Evolutionary conservation across 2,329 filamentous ascomycete species (phyloP), one percentile per base, ranked within the genome.

Genomic region (Epichloe coenophiala): DNA sequence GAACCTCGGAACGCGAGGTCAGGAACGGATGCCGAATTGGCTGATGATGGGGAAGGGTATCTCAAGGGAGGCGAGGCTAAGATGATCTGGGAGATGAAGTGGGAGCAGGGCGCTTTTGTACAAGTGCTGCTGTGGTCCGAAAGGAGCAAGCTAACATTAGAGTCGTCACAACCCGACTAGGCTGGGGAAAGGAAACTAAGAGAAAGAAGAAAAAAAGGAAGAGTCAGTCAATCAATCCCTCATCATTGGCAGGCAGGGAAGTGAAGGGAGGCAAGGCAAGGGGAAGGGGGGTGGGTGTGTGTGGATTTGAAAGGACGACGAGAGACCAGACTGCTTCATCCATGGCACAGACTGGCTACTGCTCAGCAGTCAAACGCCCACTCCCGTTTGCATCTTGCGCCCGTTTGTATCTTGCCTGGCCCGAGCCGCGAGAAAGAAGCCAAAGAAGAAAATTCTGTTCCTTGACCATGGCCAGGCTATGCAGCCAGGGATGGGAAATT

Each of bases 101-200:
- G 53, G 51, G 52, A 55, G 54, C 51, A 50, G 49, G 46, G 50
- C 52, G 55, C 55, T 57, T 57, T 55, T 57, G 55, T 57, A 57
- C 47, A 47, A 43, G 35, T 45, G 44, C 35, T 46, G 41, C 41
- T 31, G 27, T 44, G 39, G 40, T 36, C 43, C 44, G 21, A 50
- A 43, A 35, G 43, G 21, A 45, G 17, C 46, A 48, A 37, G 38
- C 42, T 46, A 41, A 39, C 17, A 21, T 23, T n/a, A 36, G 39
- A 48, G 47, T 42, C 47, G 47, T 47, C 33, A 46, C 33, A 46
- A 13, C 31, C 47, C 38, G 33, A 45, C 54, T 35, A 39, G 31
- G 35, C 7, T 38, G 13, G 31, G 47, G 38, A 44, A 49, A 19
- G 35, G 37, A n/a, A 45, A 21, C 17, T 9, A 31, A 44, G 13